Base-by-base conservation (phyloP, 345 rosid species). In the Aquilaria malaccensis region DNA sequence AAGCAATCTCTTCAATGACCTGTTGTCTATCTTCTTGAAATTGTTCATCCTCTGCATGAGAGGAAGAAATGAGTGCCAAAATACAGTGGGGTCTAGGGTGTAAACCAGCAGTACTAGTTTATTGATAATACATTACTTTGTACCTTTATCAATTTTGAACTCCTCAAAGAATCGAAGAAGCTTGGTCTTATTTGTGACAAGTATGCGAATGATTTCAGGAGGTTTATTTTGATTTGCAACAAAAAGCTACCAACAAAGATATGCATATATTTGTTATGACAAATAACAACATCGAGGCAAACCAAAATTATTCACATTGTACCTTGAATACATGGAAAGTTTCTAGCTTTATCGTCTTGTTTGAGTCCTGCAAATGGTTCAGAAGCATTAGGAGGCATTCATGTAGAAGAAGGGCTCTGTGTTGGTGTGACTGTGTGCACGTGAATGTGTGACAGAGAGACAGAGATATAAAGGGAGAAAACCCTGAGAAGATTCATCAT, bases 401-500 rank as follows among this genome's bases (percentile, higher is more conserved):
- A 3, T 37, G 43, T 37, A 4, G 4, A 37, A 37, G 7, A 37
- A 37, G 7, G 7, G 5, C 5, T 9, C 43, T 37, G 43, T 37
- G 7, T 37, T 37, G 43, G 43, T 22, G 22, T 22, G 22, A 22
- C 22, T 22, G 1, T 22, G 22, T 22, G 22, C 22, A 22, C 1
- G 22, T 22, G 22, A 22, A 22, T 22, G 22, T 22, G 22, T 22
- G 22, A 22, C 22, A 22, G 22, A 22, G 22, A 22, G 22, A 22
- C 22, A 12, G 46, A 33, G 59, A 55, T 14, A 50, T 7, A 37
- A 55, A 51, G 41, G 53, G 49, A 47, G 31, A 62, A 11, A 79
- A 87, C 90, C 68, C 95, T 77, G 10, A 84, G 79, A 57, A 87
- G 95, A 77, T 84, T 87, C 90, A 87, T 87, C 55, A 84, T 81